Percentiles rank a stretch among this genome's conserved stretches.
Conservation (phyloP, 73 alveolate species). For the Paramecium bursaria region DNA sequence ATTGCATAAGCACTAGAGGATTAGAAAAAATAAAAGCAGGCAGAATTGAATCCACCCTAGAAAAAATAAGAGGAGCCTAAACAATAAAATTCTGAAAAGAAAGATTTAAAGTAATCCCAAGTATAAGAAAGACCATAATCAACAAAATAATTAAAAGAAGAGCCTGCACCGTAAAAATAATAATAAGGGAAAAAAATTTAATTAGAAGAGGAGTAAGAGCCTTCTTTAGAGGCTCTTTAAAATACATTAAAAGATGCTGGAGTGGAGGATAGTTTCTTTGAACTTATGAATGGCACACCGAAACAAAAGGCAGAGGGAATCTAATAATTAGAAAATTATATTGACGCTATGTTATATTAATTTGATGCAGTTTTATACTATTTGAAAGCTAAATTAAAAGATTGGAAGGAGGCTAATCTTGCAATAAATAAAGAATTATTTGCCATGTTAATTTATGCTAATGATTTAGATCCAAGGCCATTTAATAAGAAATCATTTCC, state of each 20-base stretch:
- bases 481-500: slow-evolving; percentile 62
- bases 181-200: not conserved
- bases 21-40: slow-evolving; percentile 39
- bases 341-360: slow-evolving; percentile 40
- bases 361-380: slow-evolving; percentile 54
- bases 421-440: slow-evolving; percentile 61
- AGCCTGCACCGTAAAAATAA: not conserved
- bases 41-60: slow-evolving; percentile 2
- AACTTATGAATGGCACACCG: slow-evolving; percentile 28
- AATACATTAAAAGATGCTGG: not conserved
- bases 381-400: slow-evolving; percentile 39
- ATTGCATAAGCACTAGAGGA: slow-evolving; percentile 41
- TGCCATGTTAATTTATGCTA: slow-evolving; percentile 49
- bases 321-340: slow-evolving; percentile 34
- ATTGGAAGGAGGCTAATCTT: slow-evolving; percentile 56
- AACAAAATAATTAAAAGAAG: too few relatives aligned
- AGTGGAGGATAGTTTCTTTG: slow-evolving; percentile 44
- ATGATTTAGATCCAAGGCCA: slow-evolving; percentile 53
- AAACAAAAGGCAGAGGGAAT: slow-evolving; percentile 65
- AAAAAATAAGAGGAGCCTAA: slow-evolving; percentile 25
- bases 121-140: not conserved
- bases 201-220: not conserved
- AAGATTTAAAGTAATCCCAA: not conserved
- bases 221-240: slow-evolving; percentile 9
- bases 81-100: slow-evolving; percentile 26